A percentile compares a stretch with the other conserved stretches of the same genome.
phyloP scores from a whole-genome alignment of 148 eudicot species.

The Nepenthes mirabilis region DNA sequence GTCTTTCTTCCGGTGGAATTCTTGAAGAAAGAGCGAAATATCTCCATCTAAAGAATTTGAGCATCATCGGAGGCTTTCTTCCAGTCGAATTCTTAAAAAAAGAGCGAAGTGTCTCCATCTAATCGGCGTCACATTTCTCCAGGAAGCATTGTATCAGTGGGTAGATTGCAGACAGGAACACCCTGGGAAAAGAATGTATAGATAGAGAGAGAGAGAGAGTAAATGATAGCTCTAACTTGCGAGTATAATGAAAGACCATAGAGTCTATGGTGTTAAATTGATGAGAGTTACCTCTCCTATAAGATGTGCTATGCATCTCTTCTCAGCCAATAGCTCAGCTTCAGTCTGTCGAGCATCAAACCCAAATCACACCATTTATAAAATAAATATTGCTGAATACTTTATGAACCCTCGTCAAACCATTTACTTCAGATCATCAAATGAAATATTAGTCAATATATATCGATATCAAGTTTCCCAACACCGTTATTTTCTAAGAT shows the following conservation, averaged over 20 bases:
- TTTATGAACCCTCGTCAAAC: not conserved
- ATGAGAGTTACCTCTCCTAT: slow-evolving; percentile 60
- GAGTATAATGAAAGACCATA: not conserved
- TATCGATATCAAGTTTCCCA: too few relatives aligned
- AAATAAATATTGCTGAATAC: not conserved
- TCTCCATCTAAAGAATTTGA: too few relatives aligned
- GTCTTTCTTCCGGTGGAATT: too few relatives aligned
- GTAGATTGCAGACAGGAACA: slow-evolving; percentile 71
- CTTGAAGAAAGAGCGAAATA: too few relatives aligned
- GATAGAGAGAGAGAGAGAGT: not conserved
- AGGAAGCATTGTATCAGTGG: slow-evolving; percentile 87
- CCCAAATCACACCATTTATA: not conserved
- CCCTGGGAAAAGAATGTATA: slow-evolving; percentile 27
- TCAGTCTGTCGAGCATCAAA: slow-evolving; percentile 43
- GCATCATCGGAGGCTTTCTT: too few relatives aligned
- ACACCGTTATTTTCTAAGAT: too few relatives aligned
- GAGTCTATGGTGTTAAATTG: not conserved
- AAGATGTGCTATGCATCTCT: slow-evolving; percentile 87
- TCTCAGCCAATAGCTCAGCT: slow-evolving; percentile 88
- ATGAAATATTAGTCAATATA: too few relatives aligned
- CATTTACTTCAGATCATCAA: too few relatives aligned
- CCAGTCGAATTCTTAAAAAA: too few relatives aligned
- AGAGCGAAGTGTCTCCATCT: too few relatives aligned
- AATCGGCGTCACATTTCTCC: slow-evolving; percentile 48
- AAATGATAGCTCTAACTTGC: not conserved